Evolutionary conservation across 805 yeast species (phyloP).

Genomic region (Torulaspora gathmanii): DNA sequence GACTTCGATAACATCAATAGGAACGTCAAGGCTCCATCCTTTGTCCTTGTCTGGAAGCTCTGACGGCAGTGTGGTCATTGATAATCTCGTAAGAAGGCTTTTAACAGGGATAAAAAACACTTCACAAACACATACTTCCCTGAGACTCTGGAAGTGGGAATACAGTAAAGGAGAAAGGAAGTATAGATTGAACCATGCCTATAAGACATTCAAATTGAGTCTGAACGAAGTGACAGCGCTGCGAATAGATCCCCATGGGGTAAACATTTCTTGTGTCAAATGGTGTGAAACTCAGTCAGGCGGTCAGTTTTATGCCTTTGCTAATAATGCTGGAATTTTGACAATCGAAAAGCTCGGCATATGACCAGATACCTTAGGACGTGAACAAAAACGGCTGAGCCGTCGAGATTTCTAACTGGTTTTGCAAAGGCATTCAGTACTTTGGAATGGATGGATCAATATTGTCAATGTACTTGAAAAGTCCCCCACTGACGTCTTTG

Average conservation of each 20-base stretch:
- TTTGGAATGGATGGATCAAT: constrained; percentile 60
- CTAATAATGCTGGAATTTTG: constrained; percentile 32
- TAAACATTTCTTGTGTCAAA: constrained; percentile 44
- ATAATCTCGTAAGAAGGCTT: constrained; percentile 39
- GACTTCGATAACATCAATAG: constrained; percentile 40
- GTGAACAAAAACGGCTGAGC: too few relatives aligned
- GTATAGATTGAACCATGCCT: constrained; percentile 41
- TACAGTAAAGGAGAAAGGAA: constrained; percentile 37
- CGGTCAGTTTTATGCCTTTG: constrained; percentile 44
- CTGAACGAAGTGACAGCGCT: constrained; percentile 28
- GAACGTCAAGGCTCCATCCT: constrained; percentile 45
- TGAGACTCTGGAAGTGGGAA: constrained; percentile 40
- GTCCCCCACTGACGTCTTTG: constrained; percentile 74
- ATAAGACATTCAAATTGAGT: constrained; percentile 35
- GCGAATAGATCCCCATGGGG: constrained; percentile 46
- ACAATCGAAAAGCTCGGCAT: constrained; percentile 26
- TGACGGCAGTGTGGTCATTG: constrained; percentile 45
- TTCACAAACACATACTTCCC: constrained; percentile 28
- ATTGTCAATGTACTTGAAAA: constrained; percentile 57
- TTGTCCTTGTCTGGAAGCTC: constrained; percentile 44
- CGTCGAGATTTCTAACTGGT: too few relatives aligned
- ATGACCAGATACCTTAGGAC: not conserved
- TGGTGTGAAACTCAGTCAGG: constrained; percentile 52
- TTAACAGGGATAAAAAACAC: constrained; percentile 36
- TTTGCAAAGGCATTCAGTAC: constrained; percentile 39